phyloP scores from a whole-genome alignment of 805 yeast genomes.

The Schwanniomyces pseudopolymorphus region DNA sequence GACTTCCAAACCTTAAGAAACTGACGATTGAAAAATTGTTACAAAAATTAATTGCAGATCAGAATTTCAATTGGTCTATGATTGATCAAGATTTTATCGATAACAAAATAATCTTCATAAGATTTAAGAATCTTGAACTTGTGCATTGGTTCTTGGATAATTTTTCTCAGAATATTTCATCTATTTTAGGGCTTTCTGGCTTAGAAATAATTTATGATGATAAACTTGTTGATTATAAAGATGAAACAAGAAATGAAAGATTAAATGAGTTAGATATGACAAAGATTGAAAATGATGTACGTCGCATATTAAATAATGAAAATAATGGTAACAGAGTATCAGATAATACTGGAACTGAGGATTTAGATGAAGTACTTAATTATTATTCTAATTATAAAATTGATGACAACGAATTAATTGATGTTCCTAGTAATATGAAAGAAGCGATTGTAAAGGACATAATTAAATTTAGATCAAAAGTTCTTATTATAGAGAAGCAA shows the following conservation, averaged over 20 bases:
- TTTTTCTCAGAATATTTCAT: background rate
- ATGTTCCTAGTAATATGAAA: conserved; percentile 53
- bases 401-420: conserved; percentile 56
- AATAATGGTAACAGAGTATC: conserved; percentile 17
- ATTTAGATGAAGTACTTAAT: conserved; percentile 33
- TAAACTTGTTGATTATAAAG: background rate
- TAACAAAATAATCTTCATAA: conserved; percentile 29
- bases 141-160: conserved; percentile 9
- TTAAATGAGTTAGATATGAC: conserved; percentile 1
- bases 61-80: conserved; percentile 32
- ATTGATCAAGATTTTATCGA: conserved; percentile 33
- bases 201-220: conserved; percentile 5
- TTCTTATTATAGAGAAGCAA: conserved; percentile 50
- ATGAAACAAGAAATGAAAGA: conserved; percentile 1
- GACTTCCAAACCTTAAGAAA: conserved; percentile 31
- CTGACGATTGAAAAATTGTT: conserved; percentile 34
- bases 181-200: conserved; percentile 1
- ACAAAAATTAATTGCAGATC: conserved; percentile 12
- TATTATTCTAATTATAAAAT: conserved; percentile 47
- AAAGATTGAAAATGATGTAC: conserved; percentile 7
- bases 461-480: conserved; percentile 55
- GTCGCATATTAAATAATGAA: conserved; percentile 15
- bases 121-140: conserved; percentile 14
- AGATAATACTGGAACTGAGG: conserved; percentile 30
- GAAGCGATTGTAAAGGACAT: conserved; percentile 54